Evolutionary conservation across 176 grass and related monocot species (phyloP).

Genomic region (Juncus inflexus): DNA sequence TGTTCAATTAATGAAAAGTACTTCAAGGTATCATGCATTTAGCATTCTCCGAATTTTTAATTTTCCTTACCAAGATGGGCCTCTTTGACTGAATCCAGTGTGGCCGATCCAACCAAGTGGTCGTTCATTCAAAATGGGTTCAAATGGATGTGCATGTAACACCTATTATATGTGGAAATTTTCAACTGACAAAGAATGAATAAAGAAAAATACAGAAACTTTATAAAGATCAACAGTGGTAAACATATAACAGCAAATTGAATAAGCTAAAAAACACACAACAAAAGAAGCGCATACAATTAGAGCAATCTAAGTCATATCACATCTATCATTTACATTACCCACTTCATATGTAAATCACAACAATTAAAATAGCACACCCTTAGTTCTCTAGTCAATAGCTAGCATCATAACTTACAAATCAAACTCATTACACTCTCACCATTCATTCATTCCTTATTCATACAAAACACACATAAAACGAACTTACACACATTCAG

Average conservation of each 20-base stretch:
- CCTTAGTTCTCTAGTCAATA: constrained; percentile 29
- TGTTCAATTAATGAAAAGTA: too few species aligned
- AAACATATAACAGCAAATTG: not conserved
- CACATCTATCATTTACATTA: not conserved
- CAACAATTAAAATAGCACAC: constrained; percentile 8
- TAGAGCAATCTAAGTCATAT: constrained; percentile 19
- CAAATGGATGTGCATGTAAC: not conserved
- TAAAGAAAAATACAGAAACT: too few species aligned
- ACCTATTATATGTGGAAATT: not conserved
- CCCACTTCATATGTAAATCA: not conserved
- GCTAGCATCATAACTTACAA: constrained; percentile 22
- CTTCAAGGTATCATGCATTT: too few species aligned
- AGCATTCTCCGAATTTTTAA: too few species aligned
- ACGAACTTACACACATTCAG: not conserved
- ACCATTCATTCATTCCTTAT: constrained; percentile 1
- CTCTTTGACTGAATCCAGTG: too few species aligned
- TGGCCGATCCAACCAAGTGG: too few species aligned
- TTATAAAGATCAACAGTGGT: not conserved
- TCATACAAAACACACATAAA: not conserved
- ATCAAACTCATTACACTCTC: constrained; percentile 12
- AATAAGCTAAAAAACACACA: constrained; percentile 2
- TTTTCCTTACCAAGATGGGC: too few species aligned
- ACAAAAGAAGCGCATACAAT: not conserved
- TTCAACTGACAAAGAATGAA: not conserved
- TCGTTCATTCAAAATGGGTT: too few species aligned